These are phyloP conservation scores for Dryadomyces quercivorus DNA, from an alignment of 2,329 filamentous ascomycete species.

Conservation along the genomic window DNA sequence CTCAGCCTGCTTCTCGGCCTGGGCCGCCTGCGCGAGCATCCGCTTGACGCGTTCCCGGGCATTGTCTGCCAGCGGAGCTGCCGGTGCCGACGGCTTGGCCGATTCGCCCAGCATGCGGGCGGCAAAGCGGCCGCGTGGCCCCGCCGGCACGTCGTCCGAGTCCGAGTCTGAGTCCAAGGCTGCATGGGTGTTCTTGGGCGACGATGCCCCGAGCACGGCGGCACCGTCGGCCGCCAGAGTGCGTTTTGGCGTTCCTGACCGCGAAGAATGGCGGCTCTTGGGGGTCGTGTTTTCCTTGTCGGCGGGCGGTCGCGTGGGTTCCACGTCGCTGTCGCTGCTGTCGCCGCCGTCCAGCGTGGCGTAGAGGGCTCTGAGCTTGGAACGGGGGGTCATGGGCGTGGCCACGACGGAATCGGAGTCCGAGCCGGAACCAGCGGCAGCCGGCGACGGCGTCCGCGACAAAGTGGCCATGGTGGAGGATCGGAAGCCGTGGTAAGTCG, in stretches of 20 bases:
- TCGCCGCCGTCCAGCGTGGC: constrained; percentile 10
- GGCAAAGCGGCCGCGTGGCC: constrained; percentile 52
- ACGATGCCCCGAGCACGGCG: neutral
- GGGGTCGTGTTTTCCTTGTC: neutral
- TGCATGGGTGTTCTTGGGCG: neutral
- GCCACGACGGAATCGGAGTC: constrained; percentile 27
- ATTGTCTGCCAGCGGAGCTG: constrained; percentile 17
- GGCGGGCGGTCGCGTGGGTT: neutral
- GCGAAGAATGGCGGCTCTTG: neutral
- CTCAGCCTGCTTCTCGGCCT: constrained; percentile 10
- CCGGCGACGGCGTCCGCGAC: constrained; percentile 13
- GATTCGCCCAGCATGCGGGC: constrained; percentile 42
- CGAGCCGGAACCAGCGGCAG: constrained; percentile 30
- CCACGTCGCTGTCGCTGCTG: constrained; percentile 4
- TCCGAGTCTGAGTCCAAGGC: neutral
- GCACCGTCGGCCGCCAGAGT: neutral
- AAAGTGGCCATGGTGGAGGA: constrained; percentile 5
- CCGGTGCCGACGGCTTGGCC: neutral
- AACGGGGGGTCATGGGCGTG: constrained; percentile 36
- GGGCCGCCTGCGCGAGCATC: constrained; percentile 23
- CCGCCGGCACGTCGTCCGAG: constrained; percentile 26
- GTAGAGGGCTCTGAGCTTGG: constrained; percentile 40
- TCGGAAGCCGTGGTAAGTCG: neutral
- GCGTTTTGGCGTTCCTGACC: neutral
- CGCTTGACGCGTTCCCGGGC: constrained; percentile 30